These are phyloP conservation scores for Lipomyces sp. DNA, from an alignment of 805 yeast genomes.

Conservation along the genomic window DNA sequence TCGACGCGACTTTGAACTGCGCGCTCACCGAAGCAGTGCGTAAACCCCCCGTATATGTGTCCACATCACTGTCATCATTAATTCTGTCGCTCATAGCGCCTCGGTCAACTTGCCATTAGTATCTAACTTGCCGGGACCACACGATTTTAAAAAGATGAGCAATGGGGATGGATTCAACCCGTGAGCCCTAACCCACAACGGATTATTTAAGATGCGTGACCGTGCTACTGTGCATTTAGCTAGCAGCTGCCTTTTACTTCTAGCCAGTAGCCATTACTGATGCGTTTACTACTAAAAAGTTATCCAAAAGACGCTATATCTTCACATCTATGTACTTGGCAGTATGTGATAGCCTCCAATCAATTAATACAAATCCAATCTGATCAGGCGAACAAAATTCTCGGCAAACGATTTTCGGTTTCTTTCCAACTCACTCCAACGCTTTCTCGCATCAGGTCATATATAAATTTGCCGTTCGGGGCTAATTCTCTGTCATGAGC, in stretches of 20 bases:
- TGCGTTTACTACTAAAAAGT: background rate
- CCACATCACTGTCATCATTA: background rate
- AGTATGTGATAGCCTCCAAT: background rate
- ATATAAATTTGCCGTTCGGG: conserved; percentile 33
- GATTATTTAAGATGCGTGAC: no score
- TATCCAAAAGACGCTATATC: background rate
- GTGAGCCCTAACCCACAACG: background rate
- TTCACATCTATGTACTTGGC: background rate
- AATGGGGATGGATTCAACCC: no score
- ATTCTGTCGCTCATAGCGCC: background rate
- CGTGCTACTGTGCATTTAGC: background rate
- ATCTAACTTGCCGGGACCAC: background rate
- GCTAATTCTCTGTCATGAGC: conserved; percentile 24
- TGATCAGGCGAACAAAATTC: background rate
- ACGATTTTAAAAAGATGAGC: no score
- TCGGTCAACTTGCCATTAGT: background rate
- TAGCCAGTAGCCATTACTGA: background rate
- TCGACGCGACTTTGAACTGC: conserved; percentile 29
- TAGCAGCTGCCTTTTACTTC: background rate
- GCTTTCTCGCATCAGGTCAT: conserved; percentile 34
- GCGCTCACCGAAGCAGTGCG: conserved; percentile 23
- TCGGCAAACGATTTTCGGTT: conserved; percentile 30
- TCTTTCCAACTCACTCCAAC: conserved; percentile 27
- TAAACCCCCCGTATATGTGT: conserved; percentile 10
- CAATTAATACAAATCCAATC: background rate